These are phyloP conservation scores for Phytophthora citrophthora DNA, from an alignment of 352 stramenopile genomes.

Conservation along the genomic window DNA sequence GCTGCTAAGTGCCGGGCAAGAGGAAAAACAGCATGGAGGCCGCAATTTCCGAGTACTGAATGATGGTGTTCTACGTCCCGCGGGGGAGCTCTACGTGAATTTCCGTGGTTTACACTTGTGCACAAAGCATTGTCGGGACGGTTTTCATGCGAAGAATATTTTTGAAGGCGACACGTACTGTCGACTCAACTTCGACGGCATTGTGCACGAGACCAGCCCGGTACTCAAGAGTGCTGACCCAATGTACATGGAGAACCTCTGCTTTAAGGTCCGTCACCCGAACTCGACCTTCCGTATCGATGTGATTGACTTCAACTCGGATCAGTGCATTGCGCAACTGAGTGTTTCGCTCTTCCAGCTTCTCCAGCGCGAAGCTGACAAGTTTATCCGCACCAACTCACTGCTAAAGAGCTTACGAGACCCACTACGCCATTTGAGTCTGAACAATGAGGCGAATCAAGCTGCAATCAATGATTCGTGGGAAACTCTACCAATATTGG, in stretches of 20 bases:
- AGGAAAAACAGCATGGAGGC: conserved; percentile 38
- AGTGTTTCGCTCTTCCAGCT: conserved; percentile 81
- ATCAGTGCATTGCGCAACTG: conserved; percentile 74
- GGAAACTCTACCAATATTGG: conserved; percentile 35
- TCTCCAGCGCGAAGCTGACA: conserved; percentile 75
- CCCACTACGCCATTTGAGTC: conserved; percentile 50
- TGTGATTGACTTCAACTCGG: conserved; percentile 86
- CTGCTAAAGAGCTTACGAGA: conserved; percentile 52
- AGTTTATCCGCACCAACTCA: conserved; percentile 60
- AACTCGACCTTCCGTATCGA: conserved; percentile 74
- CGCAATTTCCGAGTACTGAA: conserved; percentile 58
- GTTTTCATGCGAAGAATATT: conserved; percentile 86
- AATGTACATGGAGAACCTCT: conserved; percentile 87
- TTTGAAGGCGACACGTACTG: conserved; percentile 90
- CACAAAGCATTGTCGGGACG: conserved; percentile 81
- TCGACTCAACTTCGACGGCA: conserved; percentile 66
- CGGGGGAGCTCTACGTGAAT: conserved; percentile 74
- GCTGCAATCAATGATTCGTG: conserved; percentile 46
- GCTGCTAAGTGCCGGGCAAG: conserved; percentile 21
- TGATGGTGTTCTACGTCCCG: conserved; percentile 38
- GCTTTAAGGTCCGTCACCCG: conserved; percentile 66
- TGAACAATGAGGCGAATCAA: conserved; percentile 50
- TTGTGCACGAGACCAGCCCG: conserved; percentile 80
- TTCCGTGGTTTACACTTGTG: conserved; percentile 85
- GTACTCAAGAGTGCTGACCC: conserved; percentile 88